Evolutionary conservation across 1,284 basidiomycete genomes (phyloP).

Genomic region (Heliocybe sulcata): DNA sequence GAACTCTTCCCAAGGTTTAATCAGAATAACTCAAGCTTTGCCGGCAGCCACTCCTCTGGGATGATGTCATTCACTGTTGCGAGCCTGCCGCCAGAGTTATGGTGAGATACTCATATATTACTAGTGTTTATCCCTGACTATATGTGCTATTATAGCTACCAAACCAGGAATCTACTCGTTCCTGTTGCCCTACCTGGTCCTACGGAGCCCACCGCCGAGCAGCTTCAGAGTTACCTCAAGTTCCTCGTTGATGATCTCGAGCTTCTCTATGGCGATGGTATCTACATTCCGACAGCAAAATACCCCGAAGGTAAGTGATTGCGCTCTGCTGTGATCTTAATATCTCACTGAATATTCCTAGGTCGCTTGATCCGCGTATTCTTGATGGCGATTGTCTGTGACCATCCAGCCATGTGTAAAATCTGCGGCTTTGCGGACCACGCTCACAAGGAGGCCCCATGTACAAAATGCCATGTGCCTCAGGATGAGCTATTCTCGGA

Average conservation of each 20-base stretch:
- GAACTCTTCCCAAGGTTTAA: neutral
- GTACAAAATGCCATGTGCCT: slow-evolving; percentile 16
- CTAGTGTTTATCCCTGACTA: too few relatives aligned
- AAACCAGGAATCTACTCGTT: slow-evolving; percentile 11
- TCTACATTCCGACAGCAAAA: slow-evolving; percentile 11
- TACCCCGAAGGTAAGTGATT: slow-evolving; percentile 13
- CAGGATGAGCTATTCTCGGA: slow-evolving; percentile 13
- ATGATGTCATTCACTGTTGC: slow-evolving; percentile 10
- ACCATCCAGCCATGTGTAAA: slow-evolving; percentile 25
- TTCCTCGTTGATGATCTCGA: slow-evolving; percentile 15
- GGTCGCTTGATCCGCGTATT: slow-evolving; percentile 18
- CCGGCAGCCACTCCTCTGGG: slow-evolving; percentile 5
- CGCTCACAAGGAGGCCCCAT: slow-evolving; percentile 14
- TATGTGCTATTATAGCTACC: too few relatives aligned
- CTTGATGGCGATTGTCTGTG: slow-evolving; percentile 19
- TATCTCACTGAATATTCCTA: slow-evolving; percentile 4
- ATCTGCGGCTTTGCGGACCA: slow-evolving; percentile 23
- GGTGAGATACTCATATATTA: too few relatives aligned
- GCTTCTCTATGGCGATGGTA: slow-evolving; percentile 13
- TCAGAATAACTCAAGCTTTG: neutral
- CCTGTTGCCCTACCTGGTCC: slow-evolving; percentile 13
- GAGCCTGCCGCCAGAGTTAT: slow-evolving; percentile 11
- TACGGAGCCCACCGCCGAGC: slow-evolving; percentile 12
- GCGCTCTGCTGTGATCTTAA: too few relatives aligned
- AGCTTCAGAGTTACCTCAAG: slow-evolving; percentile 13